Evolutionary conservation across 2,329 filamentous ascomycete species (phyloP).

Genomic region (Exophiala spinifera): DNA sequence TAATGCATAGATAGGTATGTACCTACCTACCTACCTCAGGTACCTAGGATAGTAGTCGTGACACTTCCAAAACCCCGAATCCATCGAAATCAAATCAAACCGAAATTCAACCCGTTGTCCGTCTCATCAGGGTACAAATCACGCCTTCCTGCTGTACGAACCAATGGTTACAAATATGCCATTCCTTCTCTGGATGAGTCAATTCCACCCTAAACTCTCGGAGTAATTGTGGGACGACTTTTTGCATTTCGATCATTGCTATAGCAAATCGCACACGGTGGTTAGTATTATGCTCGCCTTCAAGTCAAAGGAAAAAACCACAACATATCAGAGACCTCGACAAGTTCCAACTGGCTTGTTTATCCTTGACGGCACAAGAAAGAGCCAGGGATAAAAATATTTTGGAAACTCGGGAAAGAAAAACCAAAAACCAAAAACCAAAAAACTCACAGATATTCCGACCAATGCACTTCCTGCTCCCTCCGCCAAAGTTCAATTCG

Average conservation of each 20-base stretch:
- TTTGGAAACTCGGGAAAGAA: no score
- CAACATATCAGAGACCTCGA: no score
- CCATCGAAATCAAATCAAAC: no score
- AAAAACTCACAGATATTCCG: constrained; percentile 26
- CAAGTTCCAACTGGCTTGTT: no score
- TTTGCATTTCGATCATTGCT: constrained; percentile 24
- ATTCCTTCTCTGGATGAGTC: constrained; percentile 24
- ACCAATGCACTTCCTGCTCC: constrained; percentile 44
- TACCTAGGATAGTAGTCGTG: no score
- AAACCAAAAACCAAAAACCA: neutral
- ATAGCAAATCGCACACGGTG: neutral
- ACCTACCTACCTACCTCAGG: no score
- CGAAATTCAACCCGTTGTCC: constrained; percentile 7
- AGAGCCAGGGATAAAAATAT: no score
- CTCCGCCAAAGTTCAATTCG: constrained; percentile 46
- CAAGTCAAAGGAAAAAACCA: no score
- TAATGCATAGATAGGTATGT: no score
- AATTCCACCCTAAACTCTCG: constrained; percentile 20
- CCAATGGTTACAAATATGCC: constrained; percentile 27
- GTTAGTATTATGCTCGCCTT: no score
- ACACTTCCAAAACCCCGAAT: no score
- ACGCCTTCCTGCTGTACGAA: constrained; percentile 27
- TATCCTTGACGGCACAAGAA: no score
- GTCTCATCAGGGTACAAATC: constrained; percentile 19
- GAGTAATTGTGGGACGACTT: constrained; percentile 29